Base-by-base conservation (phyloP, 768 basidiomycete species). In the Trametes cubensis region DNA sequence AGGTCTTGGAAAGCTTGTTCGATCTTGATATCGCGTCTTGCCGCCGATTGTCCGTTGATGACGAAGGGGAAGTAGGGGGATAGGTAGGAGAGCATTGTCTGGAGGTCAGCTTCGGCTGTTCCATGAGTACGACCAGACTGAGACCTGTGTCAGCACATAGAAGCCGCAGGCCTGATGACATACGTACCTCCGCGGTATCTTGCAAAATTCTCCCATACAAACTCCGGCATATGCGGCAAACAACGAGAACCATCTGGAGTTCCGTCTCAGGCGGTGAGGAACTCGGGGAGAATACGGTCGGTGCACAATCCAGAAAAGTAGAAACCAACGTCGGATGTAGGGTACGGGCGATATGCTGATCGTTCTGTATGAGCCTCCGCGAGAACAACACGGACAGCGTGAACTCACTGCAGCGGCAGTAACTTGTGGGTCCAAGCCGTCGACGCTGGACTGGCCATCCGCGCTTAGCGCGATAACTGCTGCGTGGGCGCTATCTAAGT, bases 261-360 rank as follows among this genome's bases (percentile, higher is more conserved):
- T 90, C 87, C 2, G 80, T 81, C 60, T 87, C 86, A 14, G 83
- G 73, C 2, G 86, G 83, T 30, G 69, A 79, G n/a, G 75, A 75
- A 65, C 81, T 82, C 0, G 91, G 89, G 4, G 87, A 82, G 74
- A 96, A 95, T 2, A 90, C 90, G 15, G 83, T 71, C 2, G 95
- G 92, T 4, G 93, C 92, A 65, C 85, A 85, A 72, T 98, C 95
- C 21, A 98, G 83, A 74, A 94, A 92, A 1, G 90, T 87, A 21
- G 93, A 87, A 2, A 94, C 77, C 13, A 98, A 77, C 11, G 87
- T 87, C 3, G 93, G 81, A 67, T 94, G 85, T n/a, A 98, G 74
- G 15, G 87, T 83, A 55, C 82, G 81, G 59, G 89, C 85, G 26
- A 97, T 77, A 72, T 82, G 83, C 90, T 92, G 64, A 18, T 61